A percentile compares a stretch with the other conserved stretches of the same genome.
Evolutionary conservation across 2,329 filamentous ascomycete species (phyloP).

Genomic region (Tolypocladium cylindrosporum): DNA sequence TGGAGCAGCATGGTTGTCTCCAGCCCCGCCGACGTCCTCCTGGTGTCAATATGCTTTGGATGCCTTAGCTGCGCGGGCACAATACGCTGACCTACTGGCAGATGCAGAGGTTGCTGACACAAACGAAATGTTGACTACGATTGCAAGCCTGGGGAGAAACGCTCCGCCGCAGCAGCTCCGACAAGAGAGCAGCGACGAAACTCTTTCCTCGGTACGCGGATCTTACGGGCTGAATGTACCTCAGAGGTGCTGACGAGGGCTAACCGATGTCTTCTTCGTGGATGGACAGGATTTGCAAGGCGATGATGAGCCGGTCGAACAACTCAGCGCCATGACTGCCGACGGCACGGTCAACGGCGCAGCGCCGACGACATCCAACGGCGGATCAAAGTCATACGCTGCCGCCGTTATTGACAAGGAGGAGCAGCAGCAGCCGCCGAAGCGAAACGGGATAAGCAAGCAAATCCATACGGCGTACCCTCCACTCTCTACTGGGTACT

Average conservation of each 20-base stretch:
- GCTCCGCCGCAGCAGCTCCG: constrained; percentile 3
- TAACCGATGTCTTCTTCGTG: not conserved
- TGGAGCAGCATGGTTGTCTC: not conserved
- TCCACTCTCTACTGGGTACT: constrained; percentile 11
- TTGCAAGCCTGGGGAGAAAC: constrained; percentile 9
- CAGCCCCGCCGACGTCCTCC: not conserved
- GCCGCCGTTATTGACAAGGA: constrained; percentile 8
- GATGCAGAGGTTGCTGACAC: constrained; percentile 4
- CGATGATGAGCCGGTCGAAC: not conserved
- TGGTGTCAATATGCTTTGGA: not conserved
- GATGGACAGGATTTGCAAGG: not conserved
- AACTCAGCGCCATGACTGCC: not conserved
- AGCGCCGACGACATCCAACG: not conserved
- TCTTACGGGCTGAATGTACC: not conserved
- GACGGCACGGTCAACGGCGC: not conserved
- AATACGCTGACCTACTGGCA: constrained; percentile 5
- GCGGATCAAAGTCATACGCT: constrained; percentile 10
- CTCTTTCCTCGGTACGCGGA: not conserved
- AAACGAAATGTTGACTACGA: constrained; percentile 12
- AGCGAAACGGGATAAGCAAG: not conserved
- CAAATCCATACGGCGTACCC: constrained; percentile 15
- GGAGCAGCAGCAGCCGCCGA: constrained; percentile 1
- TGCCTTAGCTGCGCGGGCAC: not conserved
- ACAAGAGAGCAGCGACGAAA: constrained; percentile 1
- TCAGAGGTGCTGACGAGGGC: not conserved